These are phyloP conservation scores for Aspergillus egyptiacus DNA, from an alignment of 495 filamentous ascomycete species.

Conservation along the genomic window DNA sequence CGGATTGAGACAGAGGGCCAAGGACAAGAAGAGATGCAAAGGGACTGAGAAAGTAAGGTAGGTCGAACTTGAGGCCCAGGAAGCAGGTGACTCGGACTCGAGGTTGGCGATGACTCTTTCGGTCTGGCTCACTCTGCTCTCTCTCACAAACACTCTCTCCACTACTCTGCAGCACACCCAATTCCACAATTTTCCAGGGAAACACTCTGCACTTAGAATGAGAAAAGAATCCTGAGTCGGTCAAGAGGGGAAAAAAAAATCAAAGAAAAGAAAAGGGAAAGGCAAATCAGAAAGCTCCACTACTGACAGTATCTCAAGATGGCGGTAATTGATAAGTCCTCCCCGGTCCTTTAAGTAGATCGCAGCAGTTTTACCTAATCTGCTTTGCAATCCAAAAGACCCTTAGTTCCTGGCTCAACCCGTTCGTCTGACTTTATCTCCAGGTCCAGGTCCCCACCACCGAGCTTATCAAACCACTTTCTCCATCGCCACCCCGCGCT, in stretches of 20 bases:
- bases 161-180: neutral
- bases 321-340: conserved; percentile 2
- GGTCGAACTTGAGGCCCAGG: too few relatives aligned
- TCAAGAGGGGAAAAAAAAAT: too few relatives aligned
- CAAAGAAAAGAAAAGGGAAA: too few relatives aligned
- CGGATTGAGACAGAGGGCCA: conserved; percentile 5
- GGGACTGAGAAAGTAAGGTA: neutral
- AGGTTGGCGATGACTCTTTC: too few relatives aligned
- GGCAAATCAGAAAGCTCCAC: too few relatives aligned
- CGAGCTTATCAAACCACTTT: conserved; percentile 16
- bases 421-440: conserved; percentile 21
- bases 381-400: conserved; percentile 7
- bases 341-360: conserved; percentile 3
- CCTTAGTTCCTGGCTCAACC: neutral
- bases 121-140: neutral
- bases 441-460: conserved; percentile 11
- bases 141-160: neutral
- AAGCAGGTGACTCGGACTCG: too few relatives aligned
- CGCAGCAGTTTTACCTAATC: conserved; percentile 11
- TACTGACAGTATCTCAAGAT: neutral
- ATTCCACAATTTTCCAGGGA: neutral
- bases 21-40: too few relatives aligned
- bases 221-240: conserved; percentile 1
- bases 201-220: too few relatives aligned
- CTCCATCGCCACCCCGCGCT: conserved; percentile 22